Evolutionary conservation across 176 grass and related monocot genomes (phyloP).

Genomic region (Leersia perrieri): DNA sequence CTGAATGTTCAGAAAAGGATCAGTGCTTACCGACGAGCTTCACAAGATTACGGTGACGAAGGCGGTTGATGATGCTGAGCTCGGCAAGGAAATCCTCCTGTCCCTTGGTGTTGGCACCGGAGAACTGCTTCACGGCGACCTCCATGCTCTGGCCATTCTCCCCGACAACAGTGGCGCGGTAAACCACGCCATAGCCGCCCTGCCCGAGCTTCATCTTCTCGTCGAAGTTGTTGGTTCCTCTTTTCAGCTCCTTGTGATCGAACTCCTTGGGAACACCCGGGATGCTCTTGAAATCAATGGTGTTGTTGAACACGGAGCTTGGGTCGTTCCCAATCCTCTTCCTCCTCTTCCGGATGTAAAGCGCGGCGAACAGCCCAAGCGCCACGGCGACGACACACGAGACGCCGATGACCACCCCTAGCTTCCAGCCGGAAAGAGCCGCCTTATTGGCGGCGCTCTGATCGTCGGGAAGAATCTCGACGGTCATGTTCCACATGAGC

Average conservation of each 20-base stretch:
- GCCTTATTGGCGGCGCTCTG: neutral
- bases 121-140: slow-evolving; percentile 93
- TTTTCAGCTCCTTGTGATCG: slow-evolving; percentile 66
- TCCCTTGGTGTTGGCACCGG: slow-evolving; percentile 68
- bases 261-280: slow-evolving; percentile 83
- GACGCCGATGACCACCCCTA: slow-evolving; percentile 46
- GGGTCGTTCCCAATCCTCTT: slow-evolving; percentile 43
- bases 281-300: slow-evolving; percentile 53
- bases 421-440: slow-evolving; percentile 26
- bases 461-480: slow-evolving; percentile 44
- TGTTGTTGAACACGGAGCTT: slow-evolving; percentile 33
- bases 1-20: neutral
- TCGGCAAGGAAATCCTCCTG: slow-evolving; percentile 92
- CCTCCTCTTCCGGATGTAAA: slow-evolving; percentile 51
- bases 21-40: slow-evolving; percentile 59
- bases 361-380: slow-evolving; percentile 28
- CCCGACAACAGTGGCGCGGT: slow-evolving; percentile 58
- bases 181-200: slow-evolving; percentile 85
- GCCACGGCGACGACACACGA: slow-evolving; percentile 35
- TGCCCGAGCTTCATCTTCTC: slow-evolving; percentile 87
- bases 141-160: slow-evolving; percentile 50
- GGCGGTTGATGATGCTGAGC: slow-evolving; percentile 92
- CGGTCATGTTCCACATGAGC: slow-evolving; percentile 68
- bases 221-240: slow-evolving; percentile 79
- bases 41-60: slow-evolving; percentile 85